These are phyloP conservation scores for Calonectria montana DNA, from an alignment of 2,329 filamentous ascomycete species.

Conservation along the genomic window DNA sequence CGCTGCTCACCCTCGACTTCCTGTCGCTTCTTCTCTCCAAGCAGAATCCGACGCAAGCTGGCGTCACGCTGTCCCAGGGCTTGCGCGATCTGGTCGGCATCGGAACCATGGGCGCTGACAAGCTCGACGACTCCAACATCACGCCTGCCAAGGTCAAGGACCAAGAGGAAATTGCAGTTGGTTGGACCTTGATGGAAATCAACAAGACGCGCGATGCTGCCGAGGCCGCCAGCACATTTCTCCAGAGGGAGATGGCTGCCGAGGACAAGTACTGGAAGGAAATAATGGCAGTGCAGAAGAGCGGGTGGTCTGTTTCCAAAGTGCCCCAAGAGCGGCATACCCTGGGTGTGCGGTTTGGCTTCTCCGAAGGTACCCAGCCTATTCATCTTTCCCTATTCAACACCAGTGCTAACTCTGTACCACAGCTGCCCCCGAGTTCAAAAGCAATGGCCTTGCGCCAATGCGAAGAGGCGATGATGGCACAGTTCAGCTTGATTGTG, in stretches of 20 bases:
- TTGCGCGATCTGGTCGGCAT: constrained; percentile 79
- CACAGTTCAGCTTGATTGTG: constrained; percentile 77
- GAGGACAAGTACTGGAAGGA: constrained; percentile 93
- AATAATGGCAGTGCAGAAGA: constrained; percentile 81
- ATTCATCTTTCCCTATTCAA: neutral
- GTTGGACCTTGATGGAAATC: constrained; percentile 84
- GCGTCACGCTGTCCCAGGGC: constrained; percentile 75
- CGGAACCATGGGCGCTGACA: constrained; percentile 78
- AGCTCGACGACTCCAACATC: constrained; percentile 70
- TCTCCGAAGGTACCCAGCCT: constrained; percentile 72
- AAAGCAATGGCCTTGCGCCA: constrained; percentile 81
- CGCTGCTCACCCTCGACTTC: constrained; percentile 81
- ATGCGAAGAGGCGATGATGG: constrained; percentile 81
- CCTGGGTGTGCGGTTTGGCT: constrained; percentile 89
- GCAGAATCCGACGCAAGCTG: constrained; percentile 77
- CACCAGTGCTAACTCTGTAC: constrained; percentile 40
- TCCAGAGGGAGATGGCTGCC: constrained; percentile 80
- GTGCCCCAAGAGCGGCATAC: constrained; percentile 79
- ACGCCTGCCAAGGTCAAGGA: constrained; percentile 67
- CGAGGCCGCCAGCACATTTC: constrained; percentile 74
- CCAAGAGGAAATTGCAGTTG: constrained; percentile 68
- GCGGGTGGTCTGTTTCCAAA: constrained; percentile 87
- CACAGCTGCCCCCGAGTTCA: constrained; percentile 66
- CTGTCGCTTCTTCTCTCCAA: constrained; percentile 87
- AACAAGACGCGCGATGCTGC: constrained; percentile 80